phyloP scores from a whole-genome alignment of 371 early-diverging fungal species.

The Circinella minor region DNA sequence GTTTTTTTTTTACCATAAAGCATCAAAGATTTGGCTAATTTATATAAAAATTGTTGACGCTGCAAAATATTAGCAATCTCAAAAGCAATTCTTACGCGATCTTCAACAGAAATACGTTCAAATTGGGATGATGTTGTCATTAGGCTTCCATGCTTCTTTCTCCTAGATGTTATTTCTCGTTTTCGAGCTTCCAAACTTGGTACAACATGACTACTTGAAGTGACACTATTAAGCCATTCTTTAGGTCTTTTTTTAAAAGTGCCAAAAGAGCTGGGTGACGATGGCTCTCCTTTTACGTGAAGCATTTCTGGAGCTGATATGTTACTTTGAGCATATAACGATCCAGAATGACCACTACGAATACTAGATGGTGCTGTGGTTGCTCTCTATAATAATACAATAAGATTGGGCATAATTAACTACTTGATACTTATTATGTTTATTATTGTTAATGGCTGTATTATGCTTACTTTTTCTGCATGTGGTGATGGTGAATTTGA shows the following conservation, averaged over 20 bases:
- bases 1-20: slow-evolving; percentile 43
- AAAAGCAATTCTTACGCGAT: slow-evolving; percentile 61
- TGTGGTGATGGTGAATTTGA: neutral
- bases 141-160: slow-evolving; percentile 41
- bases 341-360: neutral
- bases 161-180: slow-evolving; percentile 26
- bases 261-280: slow-evolving; percentile 20
- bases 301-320: slow-evolving; percentile 2
- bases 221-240: slow-evolving; percentile 45
- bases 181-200: slow-evolving; percentile 46
- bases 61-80: slow-evolving; percentile 65
- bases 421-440: neutral
- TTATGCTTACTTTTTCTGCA: neutral
- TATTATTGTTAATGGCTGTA: neutral
- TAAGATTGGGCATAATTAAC: neutral
- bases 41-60: slow-evolving; percentile 61
- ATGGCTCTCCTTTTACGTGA: neutral
- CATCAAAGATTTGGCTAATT: slow-evolving; percentile 57
- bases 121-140: slow-evolving; percentile 53
- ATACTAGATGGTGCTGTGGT: neutral
- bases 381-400: neutral
- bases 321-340: neutral
- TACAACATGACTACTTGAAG: slow-evolving; percentile 46
- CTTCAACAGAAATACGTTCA: slow-evolving; percentile 55
- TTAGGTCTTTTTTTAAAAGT: slow-evolving; percentile 30